phyloP scores from a whole-genome alignment of 78 protist genomes.

The Tieghemostelium lacteum region DNA sequence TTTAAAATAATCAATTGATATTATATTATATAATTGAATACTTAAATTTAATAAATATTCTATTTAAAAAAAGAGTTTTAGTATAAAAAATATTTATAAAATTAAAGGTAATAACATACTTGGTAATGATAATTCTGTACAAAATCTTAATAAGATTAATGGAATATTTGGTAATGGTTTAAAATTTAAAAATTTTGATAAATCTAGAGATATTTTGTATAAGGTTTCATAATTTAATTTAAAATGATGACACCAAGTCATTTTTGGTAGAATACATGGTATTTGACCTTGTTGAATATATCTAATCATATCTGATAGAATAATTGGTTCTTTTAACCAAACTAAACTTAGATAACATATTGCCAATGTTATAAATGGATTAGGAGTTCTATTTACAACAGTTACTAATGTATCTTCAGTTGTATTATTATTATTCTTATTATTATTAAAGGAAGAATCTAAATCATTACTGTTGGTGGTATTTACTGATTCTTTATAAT shows the following conservation, averaged over 20 bases:
- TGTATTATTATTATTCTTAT: background rate
- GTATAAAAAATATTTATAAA: background rate
- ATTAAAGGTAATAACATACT: slow-evolving; percentile 17
- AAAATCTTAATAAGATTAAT: slow-evolving; percentile 36
- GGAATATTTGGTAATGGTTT: slow-evolving; percentile 26
- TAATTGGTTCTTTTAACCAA: slow-evolving; percentile 45
- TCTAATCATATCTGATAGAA: slow-evolving; percentile 5
- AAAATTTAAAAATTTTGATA: slow-evolving; percentile 40
- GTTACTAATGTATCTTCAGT: background rate
- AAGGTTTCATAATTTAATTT: background rate
- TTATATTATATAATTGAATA: slow-evolving; percentile 13
- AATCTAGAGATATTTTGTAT: background rate
- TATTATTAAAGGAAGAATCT: too few species aligned
- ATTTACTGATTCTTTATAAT: background rate
- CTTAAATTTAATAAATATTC: slow-evolving; percentile 23
- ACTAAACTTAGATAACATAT: slow-evolving; percentile 14
- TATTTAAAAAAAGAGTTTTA: background rate
- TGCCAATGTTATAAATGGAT: slow-evolving; percentile 24
- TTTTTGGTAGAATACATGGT: background rate
- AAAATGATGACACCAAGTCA: background rate
- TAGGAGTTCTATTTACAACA: slow-evolving; percentile 8
- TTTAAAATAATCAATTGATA: slow-evolving; percentile 16
- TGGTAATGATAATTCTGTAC: slow-evolving; percentile 59
- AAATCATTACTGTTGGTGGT: background rate
- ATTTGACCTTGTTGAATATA: slow-evolving; percentile 24